Conservation (phyloP, 164 flowering plant genomes). For the Houttuynia cordata region DNA sequence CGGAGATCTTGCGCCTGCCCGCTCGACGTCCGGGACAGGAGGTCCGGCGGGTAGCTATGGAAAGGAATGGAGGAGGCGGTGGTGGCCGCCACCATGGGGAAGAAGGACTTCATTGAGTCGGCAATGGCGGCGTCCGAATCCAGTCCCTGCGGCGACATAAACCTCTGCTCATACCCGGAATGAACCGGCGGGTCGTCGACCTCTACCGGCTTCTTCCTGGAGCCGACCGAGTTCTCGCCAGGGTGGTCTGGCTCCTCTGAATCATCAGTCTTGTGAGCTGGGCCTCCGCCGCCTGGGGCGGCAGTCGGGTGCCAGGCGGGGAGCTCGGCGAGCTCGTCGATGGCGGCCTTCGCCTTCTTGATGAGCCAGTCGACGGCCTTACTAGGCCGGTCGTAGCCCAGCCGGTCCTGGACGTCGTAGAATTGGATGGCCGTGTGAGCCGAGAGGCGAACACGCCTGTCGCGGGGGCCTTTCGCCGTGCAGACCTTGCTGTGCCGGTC, state of each 20-base stretch:
- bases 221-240: not conserved
- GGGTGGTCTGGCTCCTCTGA: not conserved
- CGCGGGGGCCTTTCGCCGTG: constrained; percentile 41
- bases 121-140: constrained; percentile 41
- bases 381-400: constrained; percentile 42
- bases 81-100: constrained; percentile 25
- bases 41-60: constrained; percentile 35
- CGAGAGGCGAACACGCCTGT: constrained; percentile 35
- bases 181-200: not conserved
- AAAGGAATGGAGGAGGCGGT: constrained; percentile 25
- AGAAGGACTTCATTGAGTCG: constrained; percentile 82
- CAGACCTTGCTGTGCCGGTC: constrained; percentile 46
- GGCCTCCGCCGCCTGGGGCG: not conserved
- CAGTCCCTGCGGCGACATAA: not conserved
- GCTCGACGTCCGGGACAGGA: constrained; percentile 22
- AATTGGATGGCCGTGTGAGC: constrained; percentile 44
- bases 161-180: not conserved
- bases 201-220: constrained; percentile 11
- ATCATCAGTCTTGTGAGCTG: constrained; percentile 2
- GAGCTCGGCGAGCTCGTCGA: constrained; percentile 31
- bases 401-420: constrained; percentile 42
- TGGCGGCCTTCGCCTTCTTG: constrained; percentile 35
- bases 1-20: constrained; percentile 38
- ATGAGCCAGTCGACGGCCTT: constrained; percentile 50
- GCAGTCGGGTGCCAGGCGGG: constrained; percentile 33